phyloP scores from a whole-genome alignment of 1,284 basidiomycete species.

The Mycena sp. region DNA sequence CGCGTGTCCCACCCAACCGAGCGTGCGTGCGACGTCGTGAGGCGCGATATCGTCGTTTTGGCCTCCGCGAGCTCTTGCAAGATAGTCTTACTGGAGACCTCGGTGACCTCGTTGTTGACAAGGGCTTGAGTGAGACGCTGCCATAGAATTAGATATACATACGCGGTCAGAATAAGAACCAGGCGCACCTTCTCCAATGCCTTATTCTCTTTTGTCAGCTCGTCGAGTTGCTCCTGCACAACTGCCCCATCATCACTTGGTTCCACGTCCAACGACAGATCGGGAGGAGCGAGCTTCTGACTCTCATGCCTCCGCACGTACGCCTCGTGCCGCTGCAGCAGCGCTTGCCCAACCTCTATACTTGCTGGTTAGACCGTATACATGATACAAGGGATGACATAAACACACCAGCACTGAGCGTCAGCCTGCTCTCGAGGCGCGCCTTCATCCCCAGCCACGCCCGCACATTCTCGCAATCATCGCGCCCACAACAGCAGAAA shows the following conservation, averaged over 20 bases:
- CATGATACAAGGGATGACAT: neutral
- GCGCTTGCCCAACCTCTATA: constrained; percentile 90
- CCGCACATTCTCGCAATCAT: constrained; percentile 69
- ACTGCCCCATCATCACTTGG: constrained; percentile 24
- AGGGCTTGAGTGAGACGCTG: constrained; percentile 85
- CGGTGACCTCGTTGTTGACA: constrained; percentile 84
- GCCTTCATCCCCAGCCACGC: constrained; percentile 75
- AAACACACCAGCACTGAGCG: constrained; percentile 80
- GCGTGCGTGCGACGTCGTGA: constrained; percentile 75
- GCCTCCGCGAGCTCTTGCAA: constrained; percentile 83
- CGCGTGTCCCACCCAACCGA: constrained; percentile 76
- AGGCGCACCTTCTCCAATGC: constrained; percentile 70
- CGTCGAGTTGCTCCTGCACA: constrained; percentile 46
- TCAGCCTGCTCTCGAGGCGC: constrained; percentile 78
- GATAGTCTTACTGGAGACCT: constrained; percentile 80
- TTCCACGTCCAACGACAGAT: constrained; percentile 3
- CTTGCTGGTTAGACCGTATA: constrained; percentile 9
- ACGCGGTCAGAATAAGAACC: neutral
- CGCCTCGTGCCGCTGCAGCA: constrained; percentile 88
- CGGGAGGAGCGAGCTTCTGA: neutral
- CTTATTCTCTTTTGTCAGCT: constrained; percentile 66
- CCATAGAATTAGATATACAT: neutral
- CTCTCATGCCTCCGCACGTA: constrained; percentile 77
- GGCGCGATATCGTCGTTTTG: constrained; percentile 71
- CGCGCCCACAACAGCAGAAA: constrained; percentile 73